Evolutionary conservation across 1,139 yeast species (phyloP).

Genomic region (Scheffersomyces illinoinensis): DNA sequence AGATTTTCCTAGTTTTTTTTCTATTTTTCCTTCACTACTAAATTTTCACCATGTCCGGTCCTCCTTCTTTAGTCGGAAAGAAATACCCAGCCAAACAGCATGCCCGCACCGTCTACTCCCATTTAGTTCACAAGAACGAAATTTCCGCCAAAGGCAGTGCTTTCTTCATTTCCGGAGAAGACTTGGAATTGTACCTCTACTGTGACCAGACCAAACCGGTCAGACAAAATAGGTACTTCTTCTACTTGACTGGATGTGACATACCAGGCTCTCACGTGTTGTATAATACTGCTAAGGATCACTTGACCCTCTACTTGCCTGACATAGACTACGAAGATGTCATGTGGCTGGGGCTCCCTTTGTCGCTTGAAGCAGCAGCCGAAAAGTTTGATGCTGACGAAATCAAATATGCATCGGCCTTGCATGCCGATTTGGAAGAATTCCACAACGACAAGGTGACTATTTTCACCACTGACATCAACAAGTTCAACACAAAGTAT

Average conservation of each 20-base stretch:
- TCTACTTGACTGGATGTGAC: conserved; percentile 82
- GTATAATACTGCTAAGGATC: conserved; percentile 54
- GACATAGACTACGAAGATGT: conserved; percentile 84
- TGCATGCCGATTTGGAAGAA: conserved; percentile 34
- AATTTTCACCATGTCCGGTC: conserved; percentile 9
- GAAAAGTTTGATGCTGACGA: conserved; percentile 76
- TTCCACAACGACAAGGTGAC: conserved; percentile 12
- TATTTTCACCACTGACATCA: conserved; percentile 46
- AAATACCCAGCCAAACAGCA: conserved; percentile 81
- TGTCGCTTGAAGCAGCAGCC: conserved; percentile 64
- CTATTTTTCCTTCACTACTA: background rate
- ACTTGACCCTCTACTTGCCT: conserved; percentile 74
- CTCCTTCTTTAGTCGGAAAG: conserved; percentile 12
- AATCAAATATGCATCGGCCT: conserved; percentile 59
- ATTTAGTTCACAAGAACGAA: conserved; percentile 30
- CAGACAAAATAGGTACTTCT: conserved; percentile 90
- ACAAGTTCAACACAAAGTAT: conserved; percentile 33
- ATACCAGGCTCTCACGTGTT: conserved; percentile 75
- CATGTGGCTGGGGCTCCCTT: conserved; percentile 95
- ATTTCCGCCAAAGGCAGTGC: conserved; percentile 21
- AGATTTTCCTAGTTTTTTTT: background rate
- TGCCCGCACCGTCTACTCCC: conserved; percentile 52
- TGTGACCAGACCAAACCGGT: conserved; percentile 79
- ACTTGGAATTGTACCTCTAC: conserved; percentile 63
- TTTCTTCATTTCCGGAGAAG: conserved; percentile 70